A percentile compares a stretch with the other conserved stretches of the same genome.
Conservation (phyloP, 139 green algal genomes). For the Edaphochlamys debaryana region DNA sequence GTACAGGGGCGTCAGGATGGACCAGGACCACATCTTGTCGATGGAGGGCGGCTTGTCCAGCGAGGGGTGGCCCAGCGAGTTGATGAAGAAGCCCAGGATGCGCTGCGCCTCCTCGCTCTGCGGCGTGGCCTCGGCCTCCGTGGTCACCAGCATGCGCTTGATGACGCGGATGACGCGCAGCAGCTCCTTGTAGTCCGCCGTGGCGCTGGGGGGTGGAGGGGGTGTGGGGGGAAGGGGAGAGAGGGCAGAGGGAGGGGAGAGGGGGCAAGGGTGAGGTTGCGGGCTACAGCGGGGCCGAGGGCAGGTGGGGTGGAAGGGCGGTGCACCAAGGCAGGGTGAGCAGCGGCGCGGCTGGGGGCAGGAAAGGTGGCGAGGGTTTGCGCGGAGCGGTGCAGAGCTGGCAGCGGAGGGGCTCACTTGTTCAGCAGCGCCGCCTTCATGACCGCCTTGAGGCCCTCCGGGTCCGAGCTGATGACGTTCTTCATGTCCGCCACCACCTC, state of each 20-base stretch:
- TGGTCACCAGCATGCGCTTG: conserved; percentile 60
- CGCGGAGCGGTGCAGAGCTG: too few relatives aligned
- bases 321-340: too few relatives aligned
- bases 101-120: conserved; percentile 74
- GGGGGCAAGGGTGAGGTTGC: not conserved
- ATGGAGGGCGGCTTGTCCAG: conserved; percentile 67
- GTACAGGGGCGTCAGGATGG: conserved; percentile 79
- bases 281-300: too few relatives aligned
- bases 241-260: not conserved
- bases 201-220: conserved; percentile 32
- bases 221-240: not conserved
- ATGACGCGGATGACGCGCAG: conserved; percentile 48
- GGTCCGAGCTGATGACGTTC: conserved; percentile 44
- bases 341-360: too few relatives aligned
- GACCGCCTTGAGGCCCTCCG: conserved; percentile 46
- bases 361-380: too few relatives aligned
- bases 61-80: conserved; percentile 69
- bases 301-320: too few relatives aligned
- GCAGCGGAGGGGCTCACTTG: conserved; percentile 20
- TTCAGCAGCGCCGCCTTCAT: conserved; percentile 43
- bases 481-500: conserved; percentile 60
- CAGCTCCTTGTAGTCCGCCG: conserved; percentile 55
- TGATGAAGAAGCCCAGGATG: conserved; percentile 82
- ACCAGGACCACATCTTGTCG: conserved; percentile 76
- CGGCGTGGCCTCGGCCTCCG: conserved; percentile 64